Conservation (phyloP, 148 eudicot species). For the Rheum nobile region DNA sequence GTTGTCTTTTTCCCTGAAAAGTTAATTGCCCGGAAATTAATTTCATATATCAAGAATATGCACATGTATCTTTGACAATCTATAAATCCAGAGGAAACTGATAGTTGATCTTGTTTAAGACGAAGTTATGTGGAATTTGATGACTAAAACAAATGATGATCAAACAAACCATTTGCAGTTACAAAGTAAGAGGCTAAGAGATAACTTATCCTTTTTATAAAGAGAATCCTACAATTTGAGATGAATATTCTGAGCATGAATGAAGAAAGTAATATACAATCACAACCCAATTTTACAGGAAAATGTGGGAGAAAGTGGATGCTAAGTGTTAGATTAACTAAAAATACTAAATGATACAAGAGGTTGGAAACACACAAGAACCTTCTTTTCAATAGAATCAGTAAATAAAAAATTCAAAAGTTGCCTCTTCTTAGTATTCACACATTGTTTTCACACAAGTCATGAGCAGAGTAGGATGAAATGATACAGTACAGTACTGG, state of each 20-base stretch:
- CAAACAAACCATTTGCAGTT: not conserved
- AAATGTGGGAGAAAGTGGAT: not conserved
- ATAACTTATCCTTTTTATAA: not conserved
- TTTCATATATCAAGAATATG: not conserved
- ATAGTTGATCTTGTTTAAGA: not conserved
- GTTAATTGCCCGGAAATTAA: not conserved
- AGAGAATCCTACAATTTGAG: not conserved
- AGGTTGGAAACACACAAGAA: not conserved
- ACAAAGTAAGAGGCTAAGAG: not conserved
- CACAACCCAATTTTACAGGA: not conserved
- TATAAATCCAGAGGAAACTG: not conserved
- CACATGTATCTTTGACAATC: not conserved
- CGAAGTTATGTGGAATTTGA: not conserved
- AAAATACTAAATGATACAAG: not conserved
- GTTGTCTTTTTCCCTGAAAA: constrained; percentile 37
- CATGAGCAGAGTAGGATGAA: not conserved
- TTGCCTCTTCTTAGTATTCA: not conserved
- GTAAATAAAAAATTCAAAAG: not conserved
- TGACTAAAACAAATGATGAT: not conserved
- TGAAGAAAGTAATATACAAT: not conserved
- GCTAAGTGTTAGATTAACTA: not conserved
- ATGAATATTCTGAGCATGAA: not conserved
- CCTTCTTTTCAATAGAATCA: not conserved
- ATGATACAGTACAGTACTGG: not conserved
- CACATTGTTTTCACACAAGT: not conserved